Evolutionary conservation across 192 early-diverging fungal species (phyloP), one percentile per base, ranked within the genome.

Genomic region (Umbelopsis ramanniana): DNA sequence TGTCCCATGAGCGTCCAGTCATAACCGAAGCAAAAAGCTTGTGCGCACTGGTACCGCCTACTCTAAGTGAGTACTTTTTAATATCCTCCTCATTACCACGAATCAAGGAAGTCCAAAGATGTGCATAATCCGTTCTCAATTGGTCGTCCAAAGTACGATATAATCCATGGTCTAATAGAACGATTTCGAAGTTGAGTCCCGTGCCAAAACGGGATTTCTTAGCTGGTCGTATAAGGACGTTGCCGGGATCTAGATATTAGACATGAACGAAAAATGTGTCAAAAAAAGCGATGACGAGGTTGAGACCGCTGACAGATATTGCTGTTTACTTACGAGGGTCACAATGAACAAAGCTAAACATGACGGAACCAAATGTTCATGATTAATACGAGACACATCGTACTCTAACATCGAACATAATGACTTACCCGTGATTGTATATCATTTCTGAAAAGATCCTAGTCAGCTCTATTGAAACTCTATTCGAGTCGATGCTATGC

Each of bases 381-480:
- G 5, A 22, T 66, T 10, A 69, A 57, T 48, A 45, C 3, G 46
- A 66, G n/a, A 26, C 4, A 11, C 47, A 46, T 52, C 6, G 23
- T 6, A 9, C n/a, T n/a, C 23, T 23, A 3, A 5, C 10, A 22
- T 40, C 55, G 14, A 21, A 37, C 15, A 54, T 6, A 26, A 40
- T 68, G 2, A 24, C 66, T 79, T 74, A 80, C 74, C 93, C 93
- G 66, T 94, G 87, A 12, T 91, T 81, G 75, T 92, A 96, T 11
- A 96, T 94, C 96, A 98, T 98, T 68, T 96, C 90, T 7, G 90
- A 90, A 76, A 94, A 96, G 6, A 88, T 85, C 4, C 84, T 85
- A 0, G 89, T 88, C 66, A 97, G 84, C 60, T 93, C 89, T 21
- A 85, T 80, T 2, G 95, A 94, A 17, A 98, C 91, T 5, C 89